Percentiles rank a stretch among this genome's conserved stretches.
phyloP scores from a whole-genome alignment of 805 yeast genomes.

The Teunomyces gatunensis region DNA sequence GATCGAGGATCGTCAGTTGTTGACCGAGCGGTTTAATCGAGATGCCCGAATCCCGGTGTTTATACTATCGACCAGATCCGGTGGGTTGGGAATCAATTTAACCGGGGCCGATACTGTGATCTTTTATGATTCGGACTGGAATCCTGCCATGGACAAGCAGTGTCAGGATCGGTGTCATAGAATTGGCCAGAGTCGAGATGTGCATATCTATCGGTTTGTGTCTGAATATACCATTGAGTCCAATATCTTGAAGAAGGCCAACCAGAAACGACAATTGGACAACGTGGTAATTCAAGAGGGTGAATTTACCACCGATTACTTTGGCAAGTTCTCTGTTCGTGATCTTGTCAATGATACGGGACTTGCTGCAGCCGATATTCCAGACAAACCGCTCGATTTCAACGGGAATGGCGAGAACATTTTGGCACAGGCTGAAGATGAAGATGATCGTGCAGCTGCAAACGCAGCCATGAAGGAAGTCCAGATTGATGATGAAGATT shows the following conservation, averaged over 20 bases:
- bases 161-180: constrained; percentile 99
- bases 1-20: constrained; percentile 91
- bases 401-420: constrained; percentile 50
- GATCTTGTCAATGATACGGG: constrained; percentile 73
- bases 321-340: constrained; percentile 79
- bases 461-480: constrained; percentile 83
- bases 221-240: constrained; percentile 96
- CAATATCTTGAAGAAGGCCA: constrained; percentile 88
- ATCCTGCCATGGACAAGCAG: constrained; percentile 99
- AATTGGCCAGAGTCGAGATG: constrained; percentile 97
- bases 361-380: constrained; percentile 28
- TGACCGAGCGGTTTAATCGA: constrained; percentile 89
- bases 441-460: constrained; percentile 86
- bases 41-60: constrained; percentile 87
- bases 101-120: constrained; percentile 99
- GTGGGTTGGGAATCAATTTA: constrained; percentile 95
- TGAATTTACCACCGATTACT: constrained; percentile 95
- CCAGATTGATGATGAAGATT: constrained; percentile 82
- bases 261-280: constrained; percentile 90
- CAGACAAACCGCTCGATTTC: constrained; percentile 39
- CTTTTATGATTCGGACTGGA: constrained; percentile 98
- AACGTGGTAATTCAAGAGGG: constrained; percentile 97
- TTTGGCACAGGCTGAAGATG: constrained; percentile 93
- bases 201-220: constrained; percentile 93
- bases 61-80: constrained; percentile 92